Base-by-base conservation (phyloP, 176 grass and related monocot species). In the Avena sativa region DNA sequence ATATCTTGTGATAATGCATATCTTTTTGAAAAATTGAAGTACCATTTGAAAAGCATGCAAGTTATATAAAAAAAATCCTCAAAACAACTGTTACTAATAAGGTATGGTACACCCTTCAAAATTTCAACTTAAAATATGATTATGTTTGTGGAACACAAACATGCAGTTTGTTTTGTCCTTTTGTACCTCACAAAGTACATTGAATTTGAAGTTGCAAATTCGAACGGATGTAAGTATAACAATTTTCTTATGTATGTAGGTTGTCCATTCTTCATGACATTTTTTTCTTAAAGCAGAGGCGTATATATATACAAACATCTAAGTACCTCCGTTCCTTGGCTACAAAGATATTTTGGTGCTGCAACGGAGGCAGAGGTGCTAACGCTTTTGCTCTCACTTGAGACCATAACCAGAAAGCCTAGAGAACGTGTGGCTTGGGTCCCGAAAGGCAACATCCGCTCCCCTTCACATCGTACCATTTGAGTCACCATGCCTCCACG, bases 341-440 rank as follows among this genome's bases (percentile, higher is more conserved):
- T 43, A 43, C 44, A 56, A 48, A 3, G 17, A 64, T 32, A 67
- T 26, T 77, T 58, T 32, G 20, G 25, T 67, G 23, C 56, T 1
- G 79, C 59, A 84, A 64, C 67, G 34, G 58, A 87, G 76, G 79
- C 80, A 87, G 71, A 90, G 51, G 1, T 53, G 4, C 52, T 8
- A 21, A 77, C 59, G 14, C 20, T 84, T 47, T 17, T 10, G 47
- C 46, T 79, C 19, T 26, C 11, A 12, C 76, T 52, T 9, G n/a
- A 6, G 75, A 91, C 68, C 23, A 51, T 2, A 20, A 48, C 43
- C 70, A 23, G 19, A 81, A 60, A 14, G 9, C 49, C 74, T 17
- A 25, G 10, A 20, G 21, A 44, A 52, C 21, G 61, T 84, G 81
- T 23, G 81, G 85, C 32, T 69, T 67, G 50, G 7, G 26, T 26